Evolutionary conservation across 2,329 filamentous ascomycete species (phyloP), one percentile per base, ranked within the genome.

Genomic region (Elsinoe australis): DNA sequence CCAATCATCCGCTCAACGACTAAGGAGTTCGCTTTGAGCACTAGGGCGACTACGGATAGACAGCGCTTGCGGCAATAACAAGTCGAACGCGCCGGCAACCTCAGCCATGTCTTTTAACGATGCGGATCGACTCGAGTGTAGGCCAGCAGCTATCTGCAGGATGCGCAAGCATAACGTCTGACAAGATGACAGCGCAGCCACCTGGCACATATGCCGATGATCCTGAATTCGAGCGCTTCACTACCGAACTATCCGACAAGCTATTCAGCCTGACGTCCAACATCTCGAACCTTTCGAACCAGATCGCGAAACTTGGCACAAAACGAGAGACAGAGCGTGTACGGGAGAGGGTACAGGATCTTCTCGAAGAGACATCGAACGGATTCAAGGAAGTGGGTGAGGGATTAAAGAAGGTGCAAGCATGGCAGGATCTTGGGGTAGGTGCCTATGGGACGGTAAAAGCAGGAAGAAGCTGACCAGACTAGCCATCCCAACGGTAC

Each of bases 341-440:
- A 53, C 81, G 90, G 45, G 92, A 98, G 69, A 77, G 92, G 57
- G 87, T 98, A 19, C 87, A 92, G 63, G 83, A 85, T 59, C 73
- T 89, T 7, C 77, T 95, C 49, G 86, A 94, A 56, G 88, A 95
- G 69, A 88, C 88, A 24, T 82, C 86, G 50, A 78, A 83, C 49
- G 79, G 83, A 50, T 96, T 95, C 73, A 89, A 90, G 67, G 85
- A 92, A 49, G 85, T 94, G 52, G 92, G 87, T 55, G 89, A 96
- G 60, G 88, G 88, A 4, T 76, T 98, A 55, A 96, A 96, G 80
- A 88, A 84, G 67, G 78, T 95, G 38, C 85, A 94, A 64, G 78
- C 78, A 32, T 96, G 71, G 71, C 68, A 65, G 44, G 71, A 74
- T 54, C 61, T 74, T 79, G 88, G 86, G 81, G 62, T 87, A 90